Evolutionary conservation across 2,329 filamentous ascomycete species (phyloP), one percentile per base, ranked within the genome.

Genomic region (Arthrobotrys conoides): DNA sequence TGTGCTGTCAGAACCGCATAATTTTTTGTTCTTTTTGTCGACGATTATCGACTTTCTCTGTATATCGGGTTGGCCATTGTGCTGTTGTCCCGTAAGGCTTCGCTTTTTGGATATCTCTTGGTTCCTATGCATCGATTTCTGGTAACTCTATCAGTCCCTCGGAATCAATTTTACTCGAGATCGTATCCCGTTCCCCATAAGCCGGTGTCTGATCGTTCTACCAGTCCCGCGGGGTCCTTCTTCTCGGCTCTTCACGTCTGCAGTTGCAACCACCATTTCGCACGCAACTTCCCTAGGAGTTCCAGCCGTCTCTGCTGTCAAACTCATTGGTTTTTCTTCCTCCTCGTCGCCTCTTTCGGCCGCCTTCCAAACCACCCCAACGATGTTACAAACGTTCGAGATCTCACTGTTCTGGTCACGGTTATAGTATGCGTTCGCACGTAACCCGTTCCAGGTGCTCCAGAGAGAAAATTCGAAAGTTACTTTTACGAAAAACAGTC

Each of bases 371-470:
- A 12, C 6, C 51, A 5, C 18, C 18, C 12, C 18, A 20, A 48
- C 48, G 48, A 53, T 53, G 22, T 53, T 22, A 22, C 48, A 53
- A 27, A 27, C 2, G 5, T 16, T n/a, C 14, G 48, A 22, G 4
- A 16, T 16, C 51, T 55, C n/a, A 18, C 24, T n/a, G 51, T 33
- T 33, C 27, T 18, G 24, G 51, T 9, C 0, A 51, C 10, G 48
- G 48, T 24, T 51, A 51, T 51, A 14, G 20, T 5, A 51, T 51
- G 48, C 48, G 20, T 27, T n/a, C 24, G 48, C 48, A 51, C 22
- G 9, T 51, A 51, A 18, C 48, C 48, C 48, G n/a, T n/a, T 6
- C 48, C 22, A 27, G 48, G 22, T 22, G 1, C 3, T 27, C 8
- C 12, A 24, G 20, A 51, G 48, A 51, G n/a, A n/a, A n/a, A 18